These are phyloP conservation scores for Mortierella alpina DNA, from an alignment of 192 early-diverging fungal genomes.

Conservation along the genomic window DNA sequence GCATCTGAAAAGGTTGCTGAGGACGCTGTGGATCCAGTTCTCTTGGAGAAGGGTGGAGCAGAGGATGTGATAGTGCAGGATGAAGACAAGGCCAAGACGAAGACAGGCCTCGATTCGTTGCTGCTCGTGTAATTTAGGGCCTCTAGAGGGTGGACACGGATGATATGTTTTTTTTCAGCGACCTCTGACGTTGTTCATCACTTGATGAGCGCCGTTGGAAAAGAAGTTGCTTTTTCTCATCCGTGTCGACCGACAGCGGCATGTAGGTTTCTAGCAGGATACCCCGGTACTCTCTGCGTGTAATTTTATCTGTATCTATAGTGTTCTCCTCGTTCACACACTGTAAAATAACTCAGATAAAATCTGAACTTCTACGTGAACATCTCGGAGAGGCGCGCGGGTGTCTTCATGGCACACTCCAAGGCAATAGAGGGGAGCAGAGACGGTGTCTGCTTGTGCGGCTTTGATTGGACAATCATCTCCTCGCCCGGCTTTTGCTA, in stretches of 20 bases:
- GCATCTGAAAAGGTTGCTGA: not conserved
- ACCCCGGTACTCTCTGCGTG: not conserved
- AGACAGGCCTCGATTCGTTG: not conserved
- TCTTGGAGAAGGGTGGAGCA: not conserved
- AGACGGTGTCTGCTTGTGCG: too few relatives aligned
- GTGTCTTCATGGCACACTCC: too few relatives aligned
- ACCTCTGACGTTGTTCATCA: not conserved
- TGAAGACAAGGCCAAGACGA: not conserved
- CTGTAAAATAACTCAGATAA: slow-evolving; percentile 16
- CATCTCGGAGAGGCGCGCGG: too few relatives aligned
- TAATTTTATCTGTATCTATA: slow-evolving; percentile 15
- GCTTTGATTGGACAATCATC: not conserved
- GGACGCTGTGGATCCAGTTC: not conserved
- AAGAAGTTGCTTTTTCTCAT: slow-evolving; percentile 31
- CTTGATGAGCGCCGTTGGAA: not conserved
- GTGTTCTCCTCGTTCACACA: slow-evolving; percentile 37
- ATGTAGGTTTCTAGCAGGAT: not conserved
- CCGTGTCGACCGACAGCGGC: not conserved
- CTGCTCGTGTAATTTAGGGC: not conserved
- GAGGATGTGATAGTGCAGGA: not conserved
- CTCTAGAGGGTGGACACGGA: not conserved
- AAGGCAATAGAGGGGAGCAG: too few relatives aligned
- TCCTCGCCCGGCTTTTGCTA: not conserved
- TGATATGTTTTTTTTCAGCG: slow-evolving; percentile 44
- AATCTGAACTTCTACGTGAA: not conserved